These are phyloP conservation scores for Colletotrichum noveboracense DNA, from an alignment of 2,329 filamentous ascomycete species.

Conservation along the genomic window DNA sequence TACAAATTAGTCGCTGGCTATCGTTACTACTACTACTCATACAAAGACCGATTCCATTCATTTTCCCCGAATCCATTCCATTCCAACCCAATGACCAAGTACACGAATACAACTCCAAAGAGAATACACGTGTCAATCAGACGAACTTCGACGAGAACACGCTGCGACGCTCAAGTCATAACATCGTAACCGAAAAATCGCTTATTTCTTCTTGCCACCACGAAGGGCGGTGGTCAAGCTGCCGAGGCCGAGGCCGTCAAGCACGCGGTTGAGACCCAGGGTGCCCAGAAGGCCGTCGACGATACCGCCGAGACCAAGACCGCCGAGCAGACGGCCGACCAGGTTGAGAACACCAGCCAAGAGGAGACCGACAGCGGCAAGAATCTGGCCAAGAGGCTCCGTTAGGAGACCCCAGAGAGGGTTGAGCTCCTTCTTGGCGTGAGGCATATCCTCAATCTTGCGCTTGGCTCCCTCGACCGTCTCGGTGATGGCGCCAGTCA, in stretches of 20 bases:
- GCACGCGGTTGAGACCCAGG: conserved; percentile 76
- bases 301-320: conserved; percentile 81
- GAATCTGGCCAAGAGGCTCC: conserved; percentile 90
- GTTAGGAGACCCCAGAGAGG: conserved; percentile 84
- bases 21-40: background rate
- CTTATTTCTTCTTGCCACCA: conserved; percentile 33
- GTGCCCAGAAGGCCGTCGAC: conserved; percentile 81
- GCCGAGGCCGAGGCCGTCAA: conserved; percentile 74
- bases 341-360: conserved; percentile 84
- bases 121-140: background rate
- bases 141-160: background rate
- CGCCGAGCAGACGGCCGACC: conserved; percentile 80
- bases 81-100: background rate
- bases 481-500: conserved; percentile 80
- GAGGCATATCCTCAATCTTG: conserved; percentile 88
- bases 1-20: conserved; percentile 5
- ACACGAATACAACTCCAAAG: background rate
- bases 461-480: conserved; percentile 89
- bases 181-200: background rate
- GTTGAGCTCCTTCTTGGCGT: conserved; percentile 94
- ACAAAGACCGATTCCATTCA: background rate
- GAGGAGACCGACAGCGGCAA: conserved; percentile 85
- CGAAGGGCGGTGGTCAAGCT: conserved; percentile 43
- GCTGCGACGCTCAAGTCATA: background rate
- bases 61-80: background rate